phyloP scores from a whole-genome alignment of 2,329 filamentous ascomycete genomes.

The Diaporthe vexans region DNA sequence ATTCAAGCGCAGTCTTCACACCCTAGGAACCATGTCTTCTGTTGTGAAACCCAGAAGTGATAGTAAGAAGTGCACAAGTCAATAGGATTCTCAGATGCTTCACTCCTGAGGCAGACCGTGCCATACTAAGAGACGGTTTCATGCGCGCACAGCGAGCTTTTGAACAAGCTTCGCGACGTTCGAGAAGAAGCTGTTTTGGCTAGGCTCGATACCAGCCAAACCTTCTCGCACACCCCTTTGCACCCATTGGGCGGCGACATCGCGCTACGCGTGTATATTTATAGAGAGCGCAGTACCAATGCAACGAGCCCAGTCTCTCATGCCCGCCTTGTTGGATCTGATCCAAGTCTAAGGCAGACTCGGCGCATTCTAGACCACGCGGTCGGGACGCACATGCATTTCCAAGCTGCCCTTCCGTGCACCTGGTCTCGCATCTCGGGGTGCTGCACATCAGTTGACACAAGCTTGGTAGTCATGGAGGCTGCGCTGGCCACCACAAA shows the following conservation, averaged over 20 bases:
- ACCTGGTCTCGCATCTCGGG: conserved; percentile 1
- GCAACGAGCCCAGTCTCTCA: conserved; percentile 1
- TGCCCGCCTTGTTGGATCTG: conserved; percentile 11
- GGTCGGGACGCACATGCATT: conserved; percentile 10
- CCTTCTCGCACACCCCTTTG: conserved; percentile 1
- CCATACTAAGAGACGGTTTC: conserved; percentile 13
- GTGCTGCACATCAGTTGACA: background rate
- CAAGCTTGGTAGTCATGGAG: background rate
- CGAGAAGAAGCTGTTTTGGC: background rate
- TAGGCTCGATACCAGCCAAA: background rate
- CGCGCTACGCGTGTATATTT: background rate
- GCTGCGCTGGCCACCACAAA: background rate
- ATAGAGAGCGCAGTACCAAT: background rate
- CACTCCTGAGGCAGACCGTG: background rate
- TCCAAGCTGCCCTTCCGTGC: background rate
- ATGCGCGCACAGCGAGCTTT: background rate
- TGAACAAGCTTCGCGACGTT: background rate
- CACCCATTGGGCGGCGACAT: background rate
- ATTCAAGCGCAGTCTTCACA: background rate
- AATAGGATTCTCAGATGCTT: background rate
- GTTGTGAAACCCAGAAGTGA: background rate
- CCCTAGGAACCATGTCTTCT: background rate
- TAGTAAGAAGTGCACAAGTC: background rate
- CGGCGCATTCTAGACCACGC: conserved; percentile 17
- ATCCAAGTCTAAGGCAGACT: background rate